Percentiles rank a stretch among this genome's conserved stretches.
Conservation (phyloP, 2,329 filamentous ascomycete genomes). For the Cercospora beticola region DNA sequence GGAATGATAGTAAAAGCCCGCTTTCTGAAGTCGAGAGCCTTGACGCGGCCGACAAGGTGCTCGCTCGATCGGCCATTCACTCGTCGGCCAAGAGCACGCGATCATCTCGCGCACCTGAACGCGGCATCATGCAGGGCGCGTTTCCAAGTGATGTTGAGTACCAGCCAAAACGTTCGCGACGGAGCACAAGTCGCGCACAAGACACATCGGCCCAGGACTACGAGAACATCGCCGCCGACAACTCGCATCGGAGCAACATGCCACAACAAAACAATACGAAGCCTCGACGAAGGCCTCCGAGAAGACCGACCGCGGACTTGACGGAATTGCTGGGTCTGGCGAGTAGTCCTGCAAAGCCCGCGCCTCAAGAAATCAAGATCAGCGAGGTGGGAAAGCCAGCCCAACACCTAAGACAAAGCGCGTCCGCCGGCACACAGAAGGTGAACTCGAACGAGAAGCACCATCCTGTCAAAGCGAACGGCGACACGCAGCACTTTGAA, state of each 20-base stretch:
- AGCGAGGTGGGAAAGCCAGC: constrained; percentile 7
- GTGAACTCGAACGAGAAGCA: constrained; percentile 4
- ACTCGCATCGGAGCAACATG: constrained; percentile 34
- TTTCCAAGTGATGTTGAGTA: constrained; percentile 12
- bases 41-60: not conserved
- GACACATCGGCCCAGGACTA: not conserved
- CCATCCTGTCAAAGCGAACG: not conserved
- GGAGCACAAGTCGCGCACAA: not conserved
- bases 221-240: constrained; percentile 11
- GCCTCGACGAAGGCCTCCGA: constrained; percentile 20
- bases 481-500: not conserved
- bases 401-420: not conserved
- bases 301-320: constrained; percentile 30
- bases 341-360: constrained; percentile 29
- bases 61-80: not conserved
- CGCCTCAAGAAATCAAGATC: not conserved
- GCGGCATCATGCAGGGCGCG: constrained; percentile 12
- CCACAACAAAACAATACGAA: constrained; percentile 22
- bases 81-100: not conserved
- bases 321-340: constrained; percentile 30
- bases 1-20: constrained; percentile 18
- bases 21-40: constrained; percentile 16
- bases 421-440: constrained; percentile 4
- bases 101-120: not conserved
- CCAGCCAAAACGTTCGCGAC: constrained; percentile 1